Evolutionary conservation across 2,329 filamentous ascomycete genomes (phyloP).

Genomic region (Cryphonectria japonica): DNA sequence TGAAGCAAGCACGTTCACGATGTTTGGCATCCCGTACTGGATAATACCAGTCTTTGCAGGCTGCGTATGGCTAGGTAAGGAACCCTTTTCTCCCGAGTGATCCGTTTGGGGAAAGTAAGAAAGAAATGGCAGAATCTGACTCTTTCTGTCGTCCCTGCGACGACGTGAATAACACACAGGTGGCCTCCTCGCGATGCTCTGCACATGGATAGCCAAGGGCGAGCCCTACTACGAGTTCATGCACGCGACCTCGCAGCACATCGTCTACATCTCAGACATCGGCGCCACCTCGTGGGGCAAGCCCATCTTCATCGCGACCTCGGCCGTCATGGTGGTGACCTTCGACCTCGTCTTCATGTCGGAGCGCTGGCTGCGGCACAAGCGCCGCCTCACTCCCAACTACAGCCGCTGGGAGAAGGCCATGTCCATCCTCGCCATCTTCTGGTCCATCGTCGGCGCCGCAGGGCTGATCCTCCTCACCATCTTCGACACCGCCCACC

Average conservation of each 20-base stretch:
- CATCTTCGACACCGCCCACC: slow-evolving; percentile 74
- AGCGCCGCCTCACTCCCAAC: slow-evolving; percentile 74
- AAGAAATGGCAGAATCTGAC: not conserved
- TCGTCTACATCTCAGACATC: slow-evolving; percentile 70
- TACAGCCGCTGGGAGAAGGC: slow-evolving; percentile 61
- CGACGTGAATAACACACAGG: not conserved
- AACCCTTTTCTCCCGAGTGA: not conserved
- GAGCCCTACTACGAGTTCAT: slow-evolving; percentile 58
- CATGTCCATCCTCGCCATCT: slow-evolving; percentile 60
- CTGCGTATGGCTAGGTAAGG: slow-evolving; percentile 20
- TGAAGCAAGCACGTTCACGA: not conserved
- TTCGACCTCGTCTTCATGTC: slow-evolving; percentile 77
- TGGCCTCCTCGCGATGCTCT: slow-evolving; percentile 22
- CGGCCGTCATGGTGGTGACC: slow-evolving; percentile 69
- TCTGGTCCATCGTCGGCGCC: slow-evolving; percentile 71
- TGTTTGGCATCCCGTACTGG: slow-evolving; percentile 15
- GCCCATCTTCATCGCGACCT: slow-evolving; percentile 74
- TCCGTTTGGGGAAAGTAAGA: not conserved
- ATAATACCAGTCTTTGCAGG: slow-evolving; percentile 20
- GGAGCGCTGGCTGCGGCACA: slow-evolving; percentile 80
- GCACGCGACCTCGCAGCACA: slow-evolving; percentile 50
- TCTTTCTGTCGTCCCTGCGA: not conserved
- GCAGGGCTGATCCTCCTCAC: slow-evolving; percentile 76
- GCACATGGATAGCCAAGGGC: slow-evolving; percentile 16
- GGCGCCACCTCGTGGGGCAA: slow-evolving; percentile 61